phyloP scores from a whole-genome alignment of 805 yeast species.

The Saccharomycopsis sp. region DNA sequence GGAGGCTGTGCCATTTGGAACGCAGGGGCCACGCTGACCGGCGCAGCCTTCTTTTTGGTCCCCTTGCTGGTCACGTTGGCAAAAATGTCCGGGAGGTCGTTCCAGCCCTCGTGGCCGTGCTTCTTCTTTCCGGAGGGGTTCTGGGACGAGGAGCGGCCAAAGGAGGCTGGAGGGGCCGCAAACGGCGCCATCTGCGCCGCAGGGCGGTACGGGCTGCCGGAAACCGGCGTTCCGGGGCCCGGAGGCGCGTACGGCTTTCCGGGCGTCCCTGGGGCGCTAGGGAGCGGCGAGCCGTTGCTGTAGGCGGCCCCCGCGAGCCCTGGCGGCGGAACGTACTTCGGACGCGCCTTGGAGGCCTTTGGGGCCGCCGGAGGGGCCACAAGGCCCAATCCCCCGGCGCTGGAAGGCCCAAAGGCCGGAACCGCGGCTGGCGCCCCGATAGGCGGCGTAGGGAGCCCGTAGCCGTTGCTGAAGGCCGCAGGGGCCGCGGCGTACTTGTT shows the following conservation, averaged over 20 bases:
- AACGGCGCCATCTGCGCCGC: not conserved
- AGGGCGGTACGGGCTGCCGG: not conserved
- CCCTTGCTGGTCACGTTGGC: constrained; percentile 35
- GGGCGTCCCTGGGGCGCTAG: constrained; percentile 22
- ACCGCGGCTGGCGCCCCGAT: not conserved
- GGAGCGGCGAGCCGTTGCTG: constrained; percentile 15
- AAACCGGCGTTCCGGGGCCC: constrained; percentile 25
- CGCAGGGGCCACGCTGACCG: constrained; percentile 26
- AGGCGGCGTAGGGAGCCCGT: not conserved
- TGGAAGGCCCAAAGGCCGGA: not conserved
- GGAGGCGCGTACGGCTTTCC: constrained; percentile 21
- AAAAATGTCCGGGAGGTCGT: constrained; percentile 55
- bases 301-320: constrained; percentile 8
- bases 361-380: constrained; percentile 7
- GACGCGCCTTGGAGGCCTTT: constrained; percentile 5
- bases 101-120: constrained; percentile 62
- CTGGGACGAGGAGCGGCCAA: constrained; percentile 13
- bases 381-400: not conserved
- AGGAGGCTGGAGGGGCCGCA: constrained; percentile 22
- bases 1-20: constrained; percentile 23
- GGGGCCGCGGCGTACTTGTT: constrained; percentile 14
- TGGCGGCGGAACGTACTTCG: constrained; percentile 21
- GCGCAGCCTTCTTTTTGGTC: constrained; percentile 35
- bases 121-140: constrained; percentile 28
- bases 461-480: constrained; percentile 3